Base-by-base conservation (phyloP, 306 rosid genomes). In the Abrus precatorius region DNA sequence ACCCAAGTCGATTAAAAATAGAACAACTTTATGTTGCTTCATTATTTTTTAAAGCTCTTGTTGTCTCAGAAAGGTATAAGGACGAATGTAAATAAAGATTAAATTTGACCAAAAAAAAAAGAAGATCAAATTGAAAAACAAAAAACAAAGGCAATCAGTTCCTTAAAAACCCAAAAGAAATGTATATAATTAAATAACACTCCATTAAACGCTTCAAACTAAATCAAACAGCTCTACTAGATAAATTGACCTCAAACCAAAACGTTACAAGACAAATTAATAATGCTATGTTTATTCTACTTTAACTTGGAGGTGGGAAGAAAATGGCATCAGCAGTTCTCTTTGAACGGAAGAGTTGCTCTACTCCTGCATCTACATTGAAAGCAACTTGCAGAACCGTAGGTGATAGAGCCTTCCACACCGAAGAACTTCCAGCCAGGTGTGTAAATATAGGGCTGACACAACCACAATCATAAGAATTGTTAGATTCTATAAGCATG, bases 381-480 rank as follows among this genome's bases (percentile, higher is more conserved):
- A 91, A 94, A 2, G 97, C 72, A 7, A 97, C 97, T 76, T 92
- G 84, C 6, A 94, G 86, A 75, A 90, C 92, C 5, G 87, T 76
- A 0, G 97, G 89, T 62, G 97, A 94, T 12, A 94, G 36, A 7
- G 92, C 88, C 86, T 94, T 94, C 98, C 98, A 94, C 11, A 67
- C 89, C 1, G 91, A 88, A n/a, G 88, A 84, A 74, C 95, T 82
- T 83, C 97, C 86, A 76, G 98, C 98, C 86, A 92, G 69, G 84
- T 94, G 95, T 10, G 98, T 93, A 85, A 93, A 91, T 13, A 91
- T 59, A n/a, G 98, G 98, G 53, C 97, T 93, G 92, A 4, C 70
- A 43, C 53, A 69, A 13, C 45, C 32, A 61, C 30, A 77, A 69
- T 54, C 45, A 74, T 6, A 70, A 40, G 20, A 20, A 69, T 28